Conservation (phyloP, 2,329 filamentous ascomycete genomes). For the Aspergillus vadensis region DNA sequence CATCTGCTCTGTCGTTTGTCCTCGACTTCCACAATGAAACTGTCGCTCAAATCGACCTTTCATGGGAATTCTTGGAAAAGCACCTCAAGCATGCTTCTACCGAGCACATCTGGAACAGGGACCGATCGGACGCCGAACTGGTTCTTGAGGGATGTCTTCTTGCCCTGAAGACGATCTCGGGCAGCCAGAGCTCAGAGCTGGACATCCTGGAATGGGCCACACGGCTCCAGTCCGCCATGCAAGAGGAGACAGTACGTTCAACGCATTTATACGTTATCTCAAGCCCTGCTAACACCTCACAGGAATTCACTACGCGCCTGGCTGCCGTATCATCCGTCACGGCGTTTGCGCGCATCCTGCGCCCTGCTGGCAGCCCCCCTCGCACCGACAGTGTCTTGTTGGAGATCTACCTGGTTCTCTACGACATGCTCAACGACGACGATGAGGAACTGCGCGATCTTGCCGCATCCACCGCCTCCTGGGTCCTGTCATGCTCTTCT, state of each 20-base stretch:
- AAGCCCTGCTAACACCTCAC: conserved; percentile 9
- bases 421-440: conserved; percentile 81
- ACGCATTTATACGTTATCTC: neutral
- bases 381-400: conserved; percentile 46
- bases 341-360: conserved; percentile 48
- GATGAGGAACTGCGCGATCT: conserved; percentile 81
- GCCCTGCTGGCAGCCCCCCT: conserved; percentile 22
- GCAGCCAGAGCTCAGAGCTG: conserved; percentile 20
- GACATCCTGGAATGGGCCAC: conserved; percentile 36
- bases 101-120: conserved; percentile 36
- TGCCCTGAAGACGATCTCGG: conserved; percentile 25
- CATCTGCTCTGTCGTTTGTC: conserved; percentile 33
- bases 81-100: conserved; percentile 29
- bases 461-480: conserved; percentile 51
- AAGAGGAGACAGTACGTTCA: conserved; percentile 45
- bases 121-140: conserved; percentile 40
- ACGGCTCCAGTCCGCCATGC: conserved; percentile 40
- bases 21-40: conserved; percentile 23
- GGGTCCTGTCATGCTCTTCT: conserved; percentile 37
- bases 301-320: conserved; percentile 45
- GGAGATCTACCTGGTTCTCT: conserved; percentile 65
- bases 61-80: conserved; percentile 30
- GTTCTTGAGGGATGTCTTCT: conserved; percentile 43
- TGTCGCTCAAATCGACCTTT: conserved; percentile 27
- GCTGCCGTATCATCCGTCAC: conserved; percentile 40